Evolutionary conservation across 2,329 filamentous ascomycete genomes (phyloP).

Genomic region (Trichophyton schoenleinii): DNA sequence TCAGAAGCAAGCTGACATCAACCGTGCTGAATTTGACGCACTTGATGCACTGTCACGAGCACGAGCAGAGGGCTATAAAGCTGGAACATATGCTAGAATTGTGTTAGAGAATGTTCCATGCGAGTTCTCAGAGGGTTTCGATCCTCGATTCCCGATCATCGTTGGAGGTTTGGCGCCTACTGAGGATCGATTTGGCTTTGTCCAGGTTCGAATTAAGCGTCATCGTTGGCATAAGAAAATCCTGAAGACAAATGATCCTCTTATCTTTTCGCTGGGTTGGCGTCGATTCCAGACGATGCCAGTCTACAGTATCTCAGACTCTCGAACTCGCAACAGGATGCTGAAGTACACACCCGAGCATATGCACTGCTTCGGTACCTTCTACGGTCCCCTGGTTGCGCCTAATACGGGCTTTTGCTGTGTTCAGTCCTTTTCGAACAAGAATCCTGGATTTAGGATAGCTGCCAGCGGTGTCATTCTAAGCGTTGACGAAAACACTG

Average conservation of each 20-base stretch:
- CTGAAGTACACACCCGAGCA: slow-evolving; percentile 98
- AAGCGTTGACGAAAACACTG: slow-evolving; percentile 85
- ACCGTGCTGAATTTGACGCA: slow-evolving; percentile 79
- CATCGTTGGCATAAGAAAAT: slow-evolving; percentile 99
- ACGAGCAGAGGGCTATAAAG: slow-evolving; percentile 77
- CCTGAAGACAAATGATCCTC: slow-evolving; percentile 90
- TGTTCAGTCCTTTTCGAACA: slow-evolving; percentile 75
- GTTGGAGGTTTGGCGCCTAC: slow-evolving; percentile 86
- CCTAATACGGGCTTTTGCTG: slow-evolving; percentile 94
- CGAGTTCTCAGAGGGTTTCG: slow-evolving; percentile 77
- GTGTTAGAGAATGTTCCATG: slow-evolving; percentile 79
- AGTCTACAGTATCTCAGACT: slow-evolving; percentile 91
- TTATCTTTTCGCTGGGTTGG: slow-evolving; percentile 96
- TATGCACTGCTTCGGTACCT: slow-evolving; percentile 95
- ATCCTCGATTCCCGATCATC: slow-evolving; percentile 68
- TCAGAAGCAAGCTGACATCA: slow-evolving; percentile 93
- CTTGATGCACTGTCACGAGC: slow-evolving; percentile 74
- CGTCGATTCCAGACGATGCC: slow-evolving; percentile 83
- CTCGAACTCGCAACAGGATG: slow-evolving; percentile 87
- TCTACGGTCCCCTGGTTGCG: slow-evolving; percentile 88
- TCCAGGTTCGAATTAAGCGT: slow-evolving; percentile 91
- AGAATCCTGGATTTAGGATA: slow-evolving; percentile 81
- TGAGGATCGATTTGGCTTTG: slow-evolving; percentile 88
- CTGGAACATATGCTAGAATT: slow-evolving; percentile 85
- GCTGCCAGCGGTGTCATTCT: slow-evolving; percentile 88